phyloP scores from a whole-genome alignment of 352 stramenopile species.

The Globisporangium cylindrosporum region DNA sequence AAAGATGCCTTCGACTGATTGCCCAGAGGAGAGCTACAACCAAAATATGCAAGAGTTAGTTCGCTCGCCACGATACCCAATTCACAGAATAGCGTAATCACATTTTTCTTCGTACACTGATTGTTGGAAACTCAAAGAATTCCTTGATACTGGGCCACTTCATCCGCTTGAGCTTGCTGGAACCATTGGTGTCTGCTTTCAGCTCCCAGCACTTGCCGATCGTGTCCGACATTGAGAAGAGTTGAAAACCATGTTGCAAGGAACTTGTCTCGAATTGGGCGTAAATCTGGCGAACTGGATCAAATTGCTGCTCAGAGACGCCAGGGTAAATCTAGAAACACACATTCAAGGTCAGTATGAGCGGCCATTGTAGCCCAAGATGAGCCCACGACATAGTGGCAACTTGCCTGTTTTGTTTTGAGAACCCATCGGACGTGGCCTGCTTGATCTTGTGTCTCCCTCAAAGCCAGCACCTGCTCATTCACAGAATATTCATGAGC shows the following conservation, averaged over 20 bases:
- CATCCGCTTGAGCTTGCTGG: slow-evolving; percentile 10
- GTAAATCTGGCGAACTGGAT: slow-evolving; percentile 31
- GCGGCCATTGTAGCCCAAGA: neutral
- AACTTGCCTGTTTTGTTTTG: slow-evolving; percentile 11
- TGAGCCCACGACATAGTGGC: neutral
- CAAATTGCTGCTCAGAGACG: slow-evolving; percentile 20
- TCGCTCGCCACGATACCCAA: neutral
- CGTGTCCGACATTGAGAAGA: slow-evolving; percentile 31
- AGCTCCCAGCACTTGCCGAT: slow-evolving; percentile 29
- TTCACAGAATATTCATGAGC: neutral
- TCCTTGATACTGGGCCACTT: slow-evolving; percentile 43
- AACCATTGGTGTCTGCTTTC: neutral
- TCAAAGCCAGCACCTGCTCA: neutral
- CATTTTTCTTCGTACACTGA: slow-evolving; percentile 17
- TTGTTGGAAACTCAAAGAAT: slow-evolving; percentile 28
- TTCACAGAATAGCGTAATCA: neutral
- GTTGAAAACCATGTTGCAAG: slow-evolving; percentile 19
- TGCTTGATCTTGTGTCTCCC: neutral
- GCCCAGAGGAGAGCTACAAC: neutral
- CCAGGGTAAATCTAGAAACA: slow-evolving; percentile 36
- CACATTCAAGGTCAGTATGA: neutral
- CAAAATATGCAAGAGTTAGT: neutral
- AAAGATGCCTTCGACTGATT: neutral
- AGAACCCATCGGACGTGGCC: neutral
- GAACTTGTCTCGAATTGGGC: slow-evolving; percentile 13